phyloP scores from a whole-genome alignment of 2,329 filamentous ascomycete genomes.

The Colletotrichum cordylinicola region DNA sequence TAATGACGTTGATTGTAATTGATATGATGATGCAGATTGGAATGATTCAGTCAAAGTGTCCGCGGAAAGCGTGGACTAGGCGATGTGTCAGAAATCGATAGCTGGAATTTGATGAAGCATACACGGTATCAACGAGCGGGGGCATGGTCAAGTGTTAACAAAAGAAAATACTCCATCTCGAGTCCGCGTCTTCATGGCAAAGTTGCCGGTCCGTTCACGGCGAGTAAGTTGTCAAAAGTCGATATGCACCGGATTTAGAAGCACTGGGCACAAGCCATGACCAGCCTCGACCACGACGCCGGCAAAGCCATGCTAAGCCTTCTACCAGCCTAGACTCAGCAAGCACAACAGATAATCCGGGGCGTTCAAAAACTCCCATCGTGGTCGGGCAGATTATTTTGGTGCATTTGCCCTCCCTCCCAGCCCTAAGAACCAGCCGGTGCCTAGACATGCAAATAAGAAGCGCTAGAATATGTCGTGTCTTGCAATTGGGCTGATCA shows the following conservation, averaged over 20 bases:
- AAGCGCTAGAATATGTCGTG: conserved; percentile 2
- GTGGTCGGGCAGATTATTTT: background rate
- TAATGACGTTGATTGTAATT: background rate
- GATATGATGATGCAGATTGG: rapidly evolving
- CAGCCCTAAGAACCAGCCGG: background rate
- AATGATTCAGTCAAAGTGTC: background rate
- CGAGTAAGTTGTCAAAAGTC: background rate
- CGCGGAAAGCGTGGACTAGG: background rate
- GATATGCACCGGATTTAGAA: conserved; percentile 2
- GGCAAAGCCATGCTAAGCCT: background rate
- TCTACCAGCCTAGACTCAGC: background rate
- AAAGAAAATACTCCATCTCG: background rate
- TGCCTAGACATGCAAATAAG: background rate
- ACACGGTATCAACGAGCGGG: background rate
- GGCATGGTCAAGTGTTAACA: background rate
- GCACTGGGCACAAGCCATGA: background rate
- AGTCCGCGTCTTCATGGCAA: background rate
- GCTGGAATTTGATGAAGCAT: background rate
- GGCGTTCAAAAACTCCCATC: background rate
- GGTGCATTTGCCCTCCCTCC: background rate
- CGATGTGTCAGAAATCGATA: background rate
- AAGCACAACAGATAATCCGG: background rate
- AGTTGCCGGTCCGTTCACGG: conserved; percentile 2
- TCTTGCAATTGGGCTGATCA: background rate
- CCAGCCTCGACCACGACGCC: background rate